A percentile compares a stretch with the other conserved stretches of the same genome.
phyloP scores from a whole-genome alignment of 106 monocot genomes.

The Allium cepa region DNA sequence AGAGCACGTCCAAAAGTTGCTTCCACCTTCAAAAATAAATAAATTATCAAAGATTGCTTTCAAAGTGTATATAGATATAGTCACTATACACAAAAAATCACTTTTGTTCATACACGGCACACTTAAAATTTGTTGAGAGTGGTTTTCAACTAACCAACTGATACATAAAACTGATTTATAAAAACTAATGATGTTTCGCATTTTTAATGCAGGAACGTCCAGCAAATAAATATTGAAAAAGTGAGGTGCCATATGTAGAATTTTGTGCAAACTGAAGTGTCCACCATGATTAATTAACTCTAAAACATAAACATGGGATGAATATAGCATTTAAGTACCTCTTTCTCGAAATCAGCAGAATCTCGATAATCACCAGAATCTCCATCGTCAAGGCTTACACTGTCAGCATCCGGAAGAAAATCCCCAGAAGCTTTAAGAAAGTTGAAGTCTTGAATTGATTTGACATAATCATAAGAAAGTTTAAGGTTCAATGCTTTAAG shows the following conservation, averaged over 20 bases:
- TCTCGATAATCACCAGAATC: constrained; percentile 45
- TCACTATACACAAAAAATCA: no score
- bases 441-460: constrained; percentile 36
- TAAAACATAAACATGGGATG: neutral
- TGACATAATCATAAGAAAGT: constrained; percentile 30
- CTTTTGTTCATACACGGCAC: no score
- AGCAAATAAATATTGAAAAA: no score
- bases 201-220: no score
- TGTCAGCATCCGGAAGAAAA: constrained; percentile 47
- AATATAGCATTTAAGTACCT: constrained; percentile 31
- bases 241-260: no score
- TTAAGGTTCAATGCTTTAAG: constrained; percentile 31
- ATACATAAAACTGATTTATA: no score
- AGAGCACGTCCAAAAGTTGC: constrained; percentile 85
- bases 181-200: no score
- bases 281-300: neutral
- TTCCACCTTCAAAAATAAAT: constrained; percentile 61
- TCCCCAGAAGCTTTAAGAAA: constrained; percentile 48
- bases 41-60: neutral
- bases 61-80: no score
- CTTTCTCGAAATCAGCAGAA: constrained; percentile 80
- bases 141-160: no score
- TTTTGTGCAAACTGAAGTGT: no score
- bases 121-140: no score
- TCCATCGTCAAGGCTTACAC: constrained; percentile 44